Evolutionary conservation across 2,329 filamentous ascomycete species (phyloP).

Genomic region (Scolecobasidium constrictum): DNA sequence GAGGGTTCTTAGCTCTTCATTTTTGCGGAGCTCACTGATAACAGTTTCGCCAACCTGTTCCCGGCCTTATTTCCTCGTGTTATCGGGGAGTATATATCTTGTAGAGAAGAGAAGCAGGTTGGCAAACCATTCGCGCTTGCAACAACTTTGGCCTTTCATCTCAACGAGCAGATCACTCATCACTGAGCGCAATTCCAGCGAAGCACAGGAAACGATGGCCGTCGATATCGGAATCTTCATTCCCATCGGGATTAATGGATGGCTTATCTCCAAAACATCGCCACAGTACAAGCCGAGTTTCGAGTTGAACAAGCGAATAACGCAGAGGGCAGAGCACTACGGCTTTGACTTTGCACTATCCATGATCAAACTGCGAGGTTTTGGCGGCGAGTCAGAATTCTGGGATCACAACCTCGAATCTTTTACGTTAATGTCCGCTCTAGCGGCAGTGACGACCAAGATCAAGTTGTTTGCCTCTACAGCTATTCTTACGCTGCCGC

Average conservation of each 20-base stretch:
- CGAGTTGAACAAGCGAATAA: constrained; percentile 12
- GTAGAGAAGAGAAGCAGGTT: too few species aligned
- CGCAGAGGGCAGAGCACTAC: constrained; percentile 1
- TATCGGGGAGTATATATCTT: too few species aligned
- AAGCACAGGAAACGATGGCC: not conserved
- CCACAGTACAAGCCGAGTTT: constrained; percentile 23
- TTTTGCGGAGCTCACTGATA: too few species aligned
- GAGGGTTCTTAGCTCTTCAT: too few species aligned
- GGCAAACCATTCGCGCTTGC: too few species aligned
- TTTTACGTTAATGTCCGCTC: constrained; percentile 23
- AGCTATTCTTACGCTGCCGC: constrained; percentile 21
- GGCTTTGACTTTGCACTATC: constrained; percentile 2
- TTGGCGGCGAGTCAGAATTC: constrained; percentile 20
- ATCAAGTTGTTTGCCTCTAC: constrained; percentile 23
- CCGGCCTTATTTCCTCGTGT: too few species aligned
- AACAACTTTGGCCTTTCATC: too few species aligned
- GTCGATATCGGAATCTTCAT: constrained; percentile 19
- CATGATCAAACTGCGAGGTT: constrained; percentile 6
- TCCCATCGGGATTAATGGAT: constrained; percentile 24
- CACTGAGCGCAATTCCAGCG: too few species aligned
- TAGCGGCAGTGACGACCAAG: constrained; percentile 23
- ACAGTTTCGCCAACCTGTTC: too few species aligned
- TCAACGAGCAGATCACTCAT: too few species aligned
- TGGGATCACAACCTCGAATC: constrained; percentile 26
- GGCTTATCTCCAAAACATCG: constrained; percentile 21